A percentile compares a stretch with the other conserved stretches of the same genome.
phyloP scores from a whole-genome alignment of 306 rosid species.

The Dalbergia oliveri region DNA sequence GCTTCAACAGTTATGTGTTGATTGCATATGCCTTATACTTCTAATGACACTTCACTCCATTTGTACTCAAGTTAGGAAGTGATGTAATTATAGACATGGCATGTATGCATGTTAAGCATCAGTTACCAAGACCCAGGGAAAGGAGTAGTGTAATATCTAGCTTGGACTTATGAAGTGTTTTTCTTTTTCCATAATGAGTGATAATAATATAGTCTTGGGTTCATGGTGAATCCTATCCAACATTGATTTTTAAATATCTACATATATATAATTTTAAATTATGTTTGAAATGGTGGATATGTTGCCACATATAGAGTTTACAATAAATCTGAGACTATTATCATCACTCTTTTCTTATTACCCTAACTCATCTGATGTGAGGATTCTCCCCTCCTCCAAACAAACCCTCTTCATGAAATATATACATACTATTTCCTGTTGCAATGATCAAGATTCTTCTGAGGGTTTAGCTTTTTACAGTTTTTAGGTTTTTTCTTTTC shows the following conservation, averaged over 20 bases:
- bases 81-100: background rate
- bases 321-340: background rate
- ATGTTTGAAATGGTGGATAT: background rate
- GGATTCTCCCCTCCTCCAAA: background rate
- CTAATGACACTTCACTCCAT: background rate
- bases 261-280: too few species aligned
- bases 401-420: background rate
- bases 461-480: background rate
- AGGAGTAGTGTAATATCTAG: too few species aligned
- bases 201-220: background rate
- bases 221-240: background rate
- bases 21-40: background rate
- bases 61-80: background rate
- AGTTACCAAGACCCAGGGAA: too few species aligned
- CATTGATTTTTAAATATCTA: too few species aligned
- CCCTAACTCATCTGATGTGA: background rate
- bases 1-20: slow-evolving; percentile 7
- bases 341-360: background rate
- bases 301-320: background rate
- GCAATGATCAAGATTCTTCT: slow-evolving; percentile 25
- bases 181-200: too few species aligned
- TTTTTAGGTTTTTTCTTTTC: background rate
- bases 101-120: too few species aligned
- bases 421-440: slow-evolving; percentile 5
- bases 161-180: too few species aligned